phyloP scores from a whole-genome alignment of 106 monocot species.

The Cymbidium sinense region DNA sequence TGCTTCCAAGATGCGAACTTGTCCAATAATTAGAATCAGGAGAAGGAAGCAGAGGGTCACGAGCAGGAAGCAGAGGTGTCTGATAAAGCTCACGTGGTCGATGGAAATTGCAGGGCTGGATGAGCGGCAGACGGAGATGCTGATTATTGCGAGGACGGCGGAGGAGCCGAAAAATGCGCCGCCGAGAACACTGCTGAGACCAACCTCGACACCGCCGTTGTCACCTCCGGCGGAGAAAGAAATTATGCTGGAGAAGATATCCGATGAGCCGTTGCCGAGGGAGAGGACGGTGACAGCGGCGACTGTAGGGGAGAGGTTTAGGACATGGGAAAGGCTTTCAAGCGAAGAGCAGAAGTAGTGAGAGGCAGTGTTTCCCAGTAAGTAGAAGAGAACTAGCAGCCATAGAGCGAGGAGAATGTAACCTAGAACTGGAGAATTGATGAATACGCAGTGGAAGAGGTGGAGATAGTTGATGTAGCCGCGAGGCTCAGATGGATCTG shows the following conservation, averaged over 20 bases:
- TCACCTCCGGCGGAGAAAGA: slow-evolving; percentile 18
- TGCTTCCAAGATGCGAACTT: slow-evolving; percentile 30
- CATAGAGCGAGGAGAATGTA: slow-evolving; percentile 26
- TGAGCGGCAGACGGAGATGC: slow-evolving; percentile 7
- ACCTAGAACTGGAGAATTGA: slow-evolving; percentile 16
- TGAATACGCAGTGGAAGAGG: slow-evolving; percentile 34
- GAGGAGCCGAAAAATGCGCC: slow-evolving; percentile 54
- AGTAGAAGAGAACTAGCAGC: slow-evolving; percentile 37
- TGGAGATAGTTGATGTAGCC: slow-evolving; percentile 42
- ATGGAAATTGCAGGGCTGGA: background rate
- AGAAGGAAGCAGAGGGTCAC: slow-evolving; percentile 22
- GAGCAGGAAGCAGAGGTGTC: slow-evolving; percentile 29
- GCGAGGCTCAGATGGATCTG: slow-evolving; percentile 8
- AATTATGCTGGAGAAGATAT: slow-evolving; percentile 25
- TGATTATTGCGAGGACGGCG: slow-evolving; percentile 22
- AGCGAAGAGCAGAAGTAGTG: slow-evolving; percentile 40
- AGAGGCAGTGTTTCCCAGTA: slow-evolving; percentile 39
- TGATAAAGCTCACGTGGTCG: slow-evolving; percentile 15
- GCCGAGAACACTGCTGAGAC: slow-evolving; percentile 50
- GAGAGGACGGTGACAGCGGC: slow-evolving; percentile 40
- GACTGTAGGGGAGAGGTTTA: slow-evolving; percentile 31
- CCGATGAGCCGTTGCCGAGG: slow-evolving; percentile 37
- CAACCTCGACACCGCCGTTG: slow-evolving; percentile 22
- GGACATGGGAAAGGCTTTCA: slow-evolving; percentile 24
- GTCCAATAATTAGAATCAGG: slow-evolving; percentile 26